Base-by-base conservation (phyloP, 306 rosid genomes). In the Fragaria vesca region DNA sequence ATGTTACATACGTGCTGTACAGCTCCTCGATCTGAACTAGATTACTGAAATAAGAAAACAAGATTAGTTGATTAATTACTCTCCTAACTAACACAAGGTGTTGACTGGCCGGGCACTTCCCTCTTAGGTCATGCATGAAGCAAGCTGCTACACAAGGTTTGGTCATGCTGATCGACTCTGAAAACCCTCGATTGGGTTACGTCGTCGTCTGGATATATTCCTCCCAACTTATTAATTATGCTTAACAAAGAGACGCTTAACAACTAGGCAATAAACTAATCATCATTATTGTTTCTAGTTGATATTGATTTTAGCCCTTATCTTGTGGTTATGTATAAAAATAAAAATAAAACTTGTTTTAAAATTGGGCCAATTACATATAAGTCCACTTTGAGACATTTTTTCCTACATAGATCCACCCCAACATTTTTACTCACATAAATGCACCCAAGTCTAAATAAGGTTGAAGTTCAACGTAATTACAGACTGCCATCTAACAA, bases 261-360 rank as follows among this genome's bases (percentile, higher is more conserved):
- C 63, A 58, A 58, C 30, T 58, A 24, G 0, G 42, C 20, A 65
- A 17, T 17, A 65, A 6, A 65, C 24, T 65, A 65, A 32, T 16
- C 12, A 65, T 62, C 67, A 62, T 62, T 62, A 62, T 62, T 61
- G 67, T 61, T 28, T 20, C 67, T 4, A 26, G 66, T 61, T 24
- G 67, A 12, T 13, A 12, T 61, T 30, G 17, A 61, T 61, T 21
- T 4, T 12, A 11, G 18, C 28, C 0, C 36, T 60, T 24, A 24
- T 60, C 8, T 24, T 60, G 34, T 3, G 8, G 2, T 26, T 60
- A 20, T 58, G 43, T 40, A 40, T 43, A 43, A 26, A 60, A 60
- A n/a, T n/a, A n/a, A n/a, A n/a, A n/a, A n/a, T n/a, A 9, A 62
- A 13, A 4, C 5, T n/a, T 4, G 67, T 26, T n/a, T n/a, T n/a